phyloP scores from a whole-genome alignment of 192 early-diverging fungal species.

The Podochytrium sp. region DNA sequence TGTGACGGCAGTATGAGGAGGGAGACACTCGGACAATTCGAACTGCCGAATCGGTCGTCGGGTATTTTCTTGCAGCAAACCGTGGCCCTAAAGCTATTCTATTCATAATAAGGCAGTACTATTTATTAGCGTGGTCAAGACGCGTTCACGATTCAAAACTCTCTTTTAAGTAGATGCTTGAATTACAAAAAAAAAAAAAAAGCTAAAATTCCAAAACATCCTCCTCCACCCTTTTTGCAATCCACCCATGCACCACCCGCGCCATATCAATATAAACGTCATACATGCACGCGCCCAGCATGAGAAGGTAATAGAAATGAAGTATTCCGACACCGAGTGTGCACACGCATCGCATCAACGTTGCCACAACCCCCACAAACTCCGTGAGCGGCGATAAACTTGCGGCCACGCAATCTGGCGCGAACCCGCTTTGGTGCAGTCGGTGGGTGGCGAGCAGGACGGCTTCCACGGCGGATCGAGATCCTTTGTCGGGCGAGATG shows the following conservation, averaged over 20 bases:
- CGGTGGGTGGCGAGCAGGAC: not conserved
- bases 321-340: not conserved
- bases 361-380: not conserved
- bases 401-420: not conserved
- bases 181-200: not conserved
- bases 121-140: not conserved
- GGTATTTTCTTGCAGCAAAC: too few relatives aligned
- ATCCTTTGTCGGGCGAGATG: not conserved
- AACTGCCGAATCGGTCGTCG: too few relatives aligned
- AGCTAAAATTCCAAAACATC: not conserved
- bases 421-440: not conserved
- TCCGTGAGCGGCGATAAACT: not conserved
- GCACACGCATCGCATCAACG: not conserved
- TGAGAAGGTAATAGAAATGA: slow-evolving; percentile 1
- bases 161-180: not conserved
- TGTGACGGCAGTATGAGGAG: not conserved
- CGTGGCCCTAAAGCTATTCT: not conserved
- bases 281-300: slow-evolving; percentile 5
- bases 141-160: not conserved
- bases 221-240: not conserved
- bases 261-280: not conserved
- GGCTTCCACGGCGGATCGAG: not conserved
- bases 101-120: not conserved
- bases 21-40: too few relatives aligned
- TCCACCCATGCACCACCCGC: not conserved